Evolutionary conservation across 768 basidiomycete genomes (phyloP).

Genomic region (Kwoniella pini): DNA sequence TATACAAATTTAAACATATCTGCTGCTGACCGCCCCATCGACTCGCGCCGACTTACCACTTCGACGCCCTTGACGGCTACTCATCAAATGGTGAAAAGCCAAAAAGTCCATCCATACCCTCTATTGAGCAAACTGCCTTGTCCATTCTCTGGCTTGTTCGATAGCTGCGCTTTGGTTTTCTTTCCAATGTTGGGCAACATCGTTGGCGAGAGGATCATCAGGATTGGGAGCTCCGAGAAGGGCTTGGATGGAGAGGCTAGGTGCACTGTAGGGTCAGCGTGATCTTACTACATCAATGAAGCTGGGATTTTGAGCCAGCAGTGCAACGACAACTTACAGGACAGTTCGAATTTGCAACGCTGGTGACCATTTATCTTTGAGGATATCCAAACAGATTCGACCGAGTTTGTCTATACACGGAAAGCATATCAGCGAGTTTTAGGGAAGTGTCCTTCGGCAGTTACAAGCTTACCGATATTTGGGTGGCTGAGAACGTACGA

Average conservation of each 20-base stretch:
- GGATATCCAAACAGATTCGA: constrained; percentile 94
- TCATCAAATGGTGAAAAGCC: background rate
- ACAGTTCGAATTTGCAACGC: constrained; percentile 98
- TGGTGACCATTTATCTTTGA: constrained; percentile 99
- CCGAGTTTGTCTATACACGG: constrained; percentile 82
- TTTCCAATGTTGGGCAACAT: constrained; percentile 92
- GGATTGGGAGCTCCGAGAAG: constrained; percentile 94
- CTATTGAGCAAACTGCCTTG: constrained; percentile 72
- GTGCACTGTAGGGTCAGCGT: no score
- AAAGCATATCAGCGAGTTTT: background rate
- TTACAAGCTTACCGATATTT: constrained; percentile 79
- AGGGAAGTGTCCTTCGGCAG: background rate
- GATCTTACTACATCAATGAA: no score
- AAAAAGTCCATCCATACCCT: background rate
- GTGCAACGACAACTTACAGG: constrained; percentile 55
- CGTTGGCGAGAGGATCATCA: constrained; percentile 54
- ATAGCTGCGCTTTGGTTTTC: constrained; percentile 93
- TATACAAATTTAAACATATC: no score
- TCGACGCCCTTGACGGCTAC: no score
- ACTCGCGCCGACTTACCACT: no score
- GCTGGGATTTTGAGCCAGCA: no score
- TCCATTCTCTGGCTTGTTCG: constrained; percentile 92
- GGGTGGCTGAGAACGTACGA: constrained; percentile 63
- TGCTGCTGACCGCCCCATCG: no score
- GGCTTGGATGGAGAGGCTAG: constrained; percentile 87